phyloP scores from a whole-genome alignment of 306 rosid genomes.

The Castanea sativa region DNA sequence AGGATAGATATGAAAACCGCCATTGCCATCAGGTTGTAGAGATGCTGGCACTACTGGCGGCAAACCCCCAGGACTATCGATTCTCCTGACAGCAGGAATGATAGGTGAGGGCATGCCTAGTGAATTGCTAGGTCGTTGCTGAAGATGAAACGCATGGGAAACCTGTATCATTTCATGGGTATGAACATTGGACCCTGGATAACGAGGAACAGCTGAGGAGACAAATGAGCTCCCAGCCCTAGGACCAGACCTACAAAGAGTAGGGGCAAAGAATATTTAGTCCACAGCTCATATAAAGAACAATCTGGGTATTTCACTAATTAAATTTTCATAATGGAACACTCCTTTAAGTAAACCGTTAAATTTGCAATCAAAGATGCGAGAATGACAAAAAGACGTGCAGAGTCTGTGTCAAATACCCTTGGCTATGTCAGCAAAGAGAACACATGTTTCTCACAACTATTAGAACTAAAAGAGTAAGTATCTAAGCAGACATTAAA shows the following conservation, averaged over 20 bases:
- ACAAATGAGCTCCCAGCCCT: slow-evolving; percentile 21
- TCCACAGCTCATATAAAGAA: not conserved
- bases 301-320: not conserved
- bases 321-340: not conserved
- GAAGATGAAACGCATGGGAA: slow-evolving; percentile 13
- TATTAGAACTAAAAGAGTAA: not conserved
- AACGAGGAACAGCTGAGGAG: slow-evolving; percentile 7
- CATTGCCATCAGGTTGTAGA: not conserved
- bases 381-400: not conserved
- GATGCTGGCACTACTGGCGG: slow-evolving; percentile 3
- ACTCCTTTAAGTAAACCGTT: not conserved
- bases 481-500: too few relatives aligned
- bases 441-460: not conserved
- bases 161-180: slow-evolving; percentile 8
- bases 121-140: slow-evolving; percentile 3
- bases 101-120: not conserved
- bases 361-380: not conserved
- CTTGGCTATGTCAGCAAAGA: not conserved
- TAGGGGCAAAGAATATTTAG: not conserved
- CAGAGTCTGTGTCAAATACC: not conserved
- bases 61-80: not conserved
- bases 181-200: not conserved
- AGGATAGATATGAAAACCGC: slow-evolving; percentile 10
- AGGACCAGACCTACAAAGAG: slow-evolving; percentile 14
- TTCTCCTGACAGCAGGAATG: slow-evolving; percentile 15